Conservation (phyloP, 1,284 basidiomycete genomes). For the Marasmius sp. region DNA sequence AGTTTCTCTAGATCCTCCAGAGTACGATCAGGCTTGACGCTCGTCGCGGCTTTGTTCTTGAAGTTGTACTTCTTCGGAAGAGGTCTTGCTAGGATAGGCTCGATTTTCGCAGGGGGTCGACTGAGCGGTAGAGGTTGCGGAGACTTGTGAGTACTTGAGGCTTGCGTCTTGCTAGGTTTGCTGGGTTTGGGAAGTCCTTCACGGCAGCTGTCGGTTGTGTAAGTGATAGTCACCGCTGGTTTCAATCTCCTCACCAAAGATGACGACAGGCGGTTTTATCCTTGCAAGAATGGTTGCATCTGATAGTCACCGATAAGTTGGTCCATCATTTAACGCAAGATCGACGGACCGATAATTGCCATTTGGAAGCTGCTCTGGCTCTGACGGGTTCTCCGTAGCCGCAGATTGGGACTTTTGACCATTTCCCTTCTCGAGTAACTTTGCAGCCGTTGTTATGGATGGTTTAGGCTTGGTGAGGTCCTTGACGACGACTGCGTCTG, state of each 20-base stretch:
- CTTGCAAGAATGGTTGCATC: slow-evolving; percentile 80
- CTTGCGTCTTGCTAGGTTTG: slow-evolving; percentile 36
- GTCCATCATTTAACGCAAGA: slow-evolving; percentile 1
- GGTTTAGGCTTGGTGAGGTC: slow-evolving; percentile 29
- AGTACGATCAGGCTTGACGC: slow-evolving; percentile 25
- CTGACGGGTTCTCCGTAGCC: background rate
- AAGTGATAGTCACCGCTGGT: background rate
- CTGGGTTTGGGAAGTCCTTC: slow-evolving; percentile 61
- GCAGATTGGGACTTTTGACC: background rate
- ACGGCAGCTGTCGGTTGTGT: slow-evolving; percentile 52
- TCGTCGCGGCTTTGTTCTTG: slow-evolving; percentile 15
- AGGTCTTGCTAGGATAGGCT: background rate
- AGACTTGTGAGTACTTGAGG: slow-evolving; percentile 17
- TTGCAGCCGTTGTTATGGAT: background rate
- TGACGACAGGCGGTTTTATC: slow-evolving; percentile 74
- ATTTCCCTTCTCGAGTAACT: background rate
- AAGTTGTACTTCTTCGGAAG: background rate
- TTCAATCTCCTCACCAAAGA: slow-evolving; percentile 52
- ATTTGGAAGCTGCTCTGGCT: slow-evolving; percentile 29
- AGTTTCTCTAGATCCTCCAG: slow-evolving; percentile 45
- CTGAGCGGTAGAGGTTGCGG: background rate
- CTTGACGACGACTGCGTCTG: slow-evolving; percentile 20
- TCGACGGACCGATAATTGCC: slow-evolving; percentile 44
- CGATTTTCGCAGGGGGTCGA: slow-evolving; percentile 6
- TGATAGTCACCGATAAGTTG: slow-evolving; percentile 23